Evolutionary conservation across 176 grass and related monocot species (phyloP), one percentile per base, ranked within the genome.

Genomic region (Zoysia pacifica): DNA sequence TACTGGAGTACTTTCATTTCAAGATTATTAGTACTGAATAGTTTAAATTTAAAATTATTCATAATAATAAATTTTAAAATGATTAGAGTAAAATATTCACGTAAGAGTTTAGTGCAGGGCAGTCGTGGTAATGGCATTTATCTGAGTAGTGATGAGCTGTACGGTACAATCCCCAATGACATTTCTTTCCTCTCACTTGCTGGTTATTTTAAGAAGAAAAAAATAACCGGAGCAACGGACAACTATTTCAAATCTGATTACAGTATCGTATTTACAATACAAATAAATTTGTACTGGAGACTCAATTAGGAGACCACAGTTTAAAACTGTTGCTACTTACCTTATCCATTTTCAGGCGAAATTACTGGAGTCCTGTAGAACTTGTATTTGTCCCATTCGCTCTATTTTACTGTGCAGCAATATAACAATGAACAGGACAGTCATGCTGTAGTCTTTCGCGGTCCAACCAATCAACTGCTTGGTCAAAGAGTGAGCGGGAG

Each of bases 391-490:
- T 20, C 56, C 6, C 7, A 20, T 20, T 59, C 56, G 18, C 18
- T 28, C 28, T 20, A 20, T 20, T 59, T 59, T 20, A 59, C 56
- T 59, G 58, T 35, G 5, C 45, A 28, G 2, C 8, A 56, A n/a
- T 56, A 58, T 47, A 62, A 35, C 59, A 62, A 36, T 9, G 8
- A 28, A 28, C 28, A 28, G 28, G 28, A 9, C 3, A 62, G 59
- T 35, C 36, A 36, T 62, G n/a, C 28, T 60, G 47, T 70, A 39
- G 48, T 81, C 35, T 67, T 84, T 67, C 62, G 73, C 78, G 86
- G 83, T 89, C 83, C 87, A 89, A 89, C 87, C 78, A 82, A 89
- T 86, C 82, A 89, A 62, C 20, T 62, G 38, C 52, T 62, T 86
- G 87, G 87, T 89, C 83, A 86, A 86, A 86, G 49, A 51, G 49